Evolutionary conservation across 75 land plant species (phyloP), one percentile per base, ranked within the genome.

Genomic region (Sequoia sempervirens): DNA sequence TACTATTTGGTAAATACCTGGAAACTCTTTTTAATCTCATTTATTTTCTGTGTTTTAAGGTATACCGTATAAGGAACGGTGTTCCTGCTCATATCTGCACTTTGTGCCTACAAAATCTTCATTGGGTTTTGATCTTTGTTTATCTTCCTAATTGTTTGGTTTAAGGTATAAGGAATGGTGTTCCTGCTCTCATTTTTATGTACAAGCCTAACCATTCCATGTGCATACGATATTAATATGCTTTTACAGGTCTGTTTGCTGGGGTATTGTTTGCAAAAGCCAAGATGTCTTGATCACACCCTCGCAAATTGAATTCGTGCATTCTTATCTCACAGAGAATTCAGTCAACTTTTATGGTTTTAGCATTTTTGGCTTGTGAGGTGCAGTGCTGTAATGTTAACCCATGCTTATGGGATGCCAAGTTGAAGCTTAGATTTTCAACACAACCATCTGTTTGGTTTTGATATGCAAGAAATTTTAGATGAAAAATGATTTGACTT

Each of bases 1-100:
- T 97, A 73, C 84, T 93, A 7, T 94, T 97, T 86, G 99, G 99
- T 97, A 92, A 41, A 86, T 85, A 20, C 45, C 37, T 23, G 66
- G 7, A 50, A 47, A 34, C 69, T 52, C 64, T 52, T n/a, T 80
- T 34, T 53, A 30, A 8, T 34, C 30, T 81, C 17, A 32, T 83
- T n/a, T 17, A 30, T 70, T 3, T 30, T n/a, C 28, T 32, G 11
- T 11, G 11, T 10, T 26, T 38, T 1, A 20, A 18, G 36, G 43
- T 83, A 18, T n/a, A n/a, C n/a, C n/a, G n/a, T n/a, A n/a, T 23
- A 75, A 41, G 41, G 47, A 78, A 78, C n/a, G n/a, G 28, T 45
- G 26, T 2, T 78, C 50, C 50, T 11, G 32, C 50, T 45, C 30
- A 78, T 43, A 40, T 38, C n/a, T 40, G 32, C 66, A 47, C 28